Percentiles rank a stretch among this genome's conserved stretches.
phyloP scores from a whole-genome alignment of 1,284 basidiomycete species.

The Apiotrichum domesticum region DNA sequence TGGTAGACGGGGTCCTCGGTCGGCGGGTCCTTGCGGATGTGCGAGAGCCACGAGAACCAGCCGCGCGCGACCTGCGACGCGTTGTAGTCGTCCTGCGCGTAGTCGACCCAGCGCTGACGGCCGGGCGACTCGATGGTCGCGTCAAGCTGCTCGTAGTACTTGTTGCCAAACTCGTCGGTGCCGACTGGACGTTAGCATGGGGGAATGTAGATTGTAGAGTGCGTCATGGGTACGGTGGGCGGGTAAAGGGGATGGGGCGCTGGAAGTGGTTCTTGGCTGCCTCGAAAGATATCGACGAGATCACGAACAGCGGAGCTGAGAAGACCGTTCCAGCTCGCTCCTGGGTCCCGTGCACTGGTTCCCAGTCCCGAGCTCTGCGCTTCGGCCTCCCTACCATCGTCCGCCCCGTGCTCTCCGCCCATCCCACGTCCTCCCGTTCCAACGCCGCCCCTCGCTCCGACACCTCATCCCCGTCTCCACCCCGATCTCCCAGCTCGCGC shows the following conservation, averaged over 20 bases:
- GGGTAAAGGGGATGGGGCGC: background rate
- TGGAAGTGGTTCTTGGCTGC: background rate
- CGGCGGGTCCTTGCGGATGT: slow-evolving; percentile 78
- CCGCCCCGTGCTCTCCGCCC: background rate
- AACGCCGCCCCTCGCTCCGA: no score
- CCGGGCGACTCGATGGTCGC: slow-evolving; percentile 78
- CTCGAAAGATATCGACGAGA: no score
- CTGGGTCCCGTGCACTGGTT: no score
- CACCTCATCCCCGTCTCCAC: no score
- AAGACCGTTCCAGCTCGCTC: no score
- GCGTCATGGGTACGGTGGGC: no score
- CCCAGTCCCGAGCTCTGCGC: background rate
- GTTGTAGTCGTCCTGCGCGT: slow-evolving; percentile 77
- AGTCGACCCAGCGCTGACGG: slow-evolving; percentile 91
- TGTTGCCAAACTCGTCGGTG: slow-evolving; percentile 82
- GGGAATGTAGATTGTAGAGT: background rate
- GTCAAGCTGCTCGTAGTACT: slow-evolving; percentile 82
- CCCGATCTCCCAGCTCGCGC: no score
- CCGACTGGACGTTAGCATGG: slow-evolving; percentile 51
- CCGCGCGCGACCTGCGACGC: slow-evolving; percentile 84
- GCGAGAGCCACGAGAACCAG: slow-evolving; percentile 92
- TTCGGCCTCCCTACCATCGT: background rate
- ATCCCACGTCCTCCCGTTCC: no score
- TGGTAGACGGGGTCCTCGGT: slow-evolving; percentile 66
- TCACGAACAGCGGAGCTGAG: no score